phyloP scores from a whole-genome alignment of 352 stramenopile genomes.

The Phytophthora palmivora region DNA sequence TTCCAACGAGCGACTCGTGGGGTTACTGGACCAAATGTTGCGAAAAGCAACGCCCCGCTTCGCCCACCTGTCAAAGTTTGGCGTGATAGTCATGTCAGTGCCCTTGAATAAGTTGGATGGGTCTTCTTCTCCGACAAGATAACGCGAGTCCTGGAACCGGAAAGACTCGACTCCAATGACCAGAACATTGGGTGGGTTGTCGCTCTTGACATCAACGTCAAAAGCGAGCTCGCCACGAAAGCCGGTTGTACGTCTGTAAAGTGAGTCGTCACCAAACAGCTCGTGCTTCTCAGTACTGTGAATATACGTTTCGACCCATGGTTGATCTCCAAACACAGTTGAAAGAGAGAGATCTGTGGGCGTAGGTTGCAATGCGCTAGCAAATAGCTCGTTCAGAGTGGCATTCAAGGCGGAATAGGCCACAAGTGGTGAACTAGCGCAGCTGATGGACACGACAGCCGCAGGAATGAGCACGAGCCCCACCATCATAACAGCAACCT shows the following conservation, averaged over 20 bases:
- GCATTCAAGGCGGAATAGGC: too few species aligned
- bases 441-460: conserved; percentile 18
- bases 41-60: conserved; percentile 55
- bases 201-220: conserved; percentile 46
- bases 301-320: conserved; percentile 24
- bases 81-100: conserved; percentile 43
- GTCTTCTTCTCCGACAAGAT: conserved; percentile 56
- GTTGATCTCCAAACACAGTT: conserved; percentile 6
- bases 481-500: conserved; percentile 3
- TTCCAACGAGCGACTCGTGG: too few species aligned
- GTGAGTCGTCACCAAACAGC: conserved; percentile 24
- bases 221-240: conserved; percentile 34
- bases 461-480: conserved; percentile 23
- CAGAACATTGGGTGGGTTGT: conserved; percentile 52
- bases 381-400: conserved; percentile 40
- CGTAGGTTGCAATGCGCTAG: conserved; percentile 11
- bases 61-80: conserved; percentile 57
- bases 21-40: too few species aligned
- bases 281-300: conserved; percentile 31
- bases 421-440: conserved; percentile 14
- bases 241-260: conserved; percentile 28
- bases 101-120: conserved; percentile 46
- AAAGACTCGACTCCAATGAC: conserved; percentile 63
- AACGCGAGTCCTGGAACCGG: conserved; percentile 56
- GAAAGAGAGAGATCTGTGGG: conserved; percentile 11